phyloP scores from a whole-genome alignment of 495 filamentous ascomycete species.

The Stereocaulon alpinum region DNA sequence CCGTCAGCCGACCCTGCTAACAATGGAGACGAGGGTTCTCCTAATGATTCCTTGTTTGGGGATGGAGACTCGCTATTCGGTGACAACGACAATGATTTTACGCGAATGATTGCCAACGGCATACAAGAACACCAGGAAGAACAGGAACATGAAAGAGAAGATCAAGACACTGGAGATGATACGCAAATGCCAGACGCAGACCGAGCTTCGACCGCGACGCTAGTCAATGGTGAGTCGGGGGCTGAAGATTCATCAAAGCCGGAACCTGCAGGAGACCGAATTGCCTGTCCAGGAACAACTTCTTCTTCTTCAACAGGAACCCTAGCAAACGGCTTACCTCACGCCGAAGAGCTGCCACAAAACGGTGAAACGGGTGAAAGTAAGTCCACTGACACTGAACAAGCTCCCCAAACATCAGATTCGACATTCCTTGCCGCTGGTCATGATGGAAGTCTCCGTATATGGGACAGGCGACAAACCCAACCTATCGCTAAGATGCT shows the following conservation, averaged over 20 bases:
- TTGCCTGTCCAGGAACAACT: conserved; percentile 1
- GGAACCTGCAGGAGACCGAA: not conserved
- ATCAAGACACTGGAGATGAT: conserved; percentile 21
- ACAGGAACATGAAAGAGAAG: conserved; percentile 1
- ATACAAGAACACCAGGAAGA: conserved; percentile 39
- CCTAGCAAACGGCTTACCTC: conserved; percentile 40
- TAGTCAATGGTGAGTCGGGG: conserved; percentile 1
- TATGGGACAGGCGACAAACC: conserved; percentile 81
- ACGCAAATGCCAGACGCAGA: conserved; percentile 27
- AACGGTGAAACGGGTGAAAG: not conserved
- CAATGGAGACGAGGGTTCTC: conserved; percentile 44
- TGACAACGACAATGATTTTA: conserved; percentile 66
- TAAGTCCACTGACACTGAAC: not conserved
- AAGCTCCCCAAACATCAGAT: conserved; percentile 37
- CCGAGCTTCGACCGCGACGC: conserved; percentile 9
- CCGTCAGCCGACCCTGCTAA: conserved; percentile 4
- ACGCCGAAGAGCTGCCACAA: conserved; percentile 35
- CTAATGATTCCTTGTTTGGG: conserved; percentile 58
- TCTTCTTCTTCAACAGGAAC: conserved; percentile 13
- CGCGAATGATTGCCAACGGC: conserved; percentile 61
- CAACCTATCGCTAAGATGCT: conserved; percentile 69
- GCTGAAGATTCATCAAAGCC: not conserved
- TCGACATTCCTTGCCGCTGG: conserved; percentile 78
- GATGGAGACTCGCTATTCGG: conserved; percentile 65
- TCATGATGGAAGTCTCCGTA: conserved; percentile 75